Evolutionary conservation across 192 early-diverging fungal genomes (phyloP).

Genomic region (Ambispora gerdemannii): DNA sequence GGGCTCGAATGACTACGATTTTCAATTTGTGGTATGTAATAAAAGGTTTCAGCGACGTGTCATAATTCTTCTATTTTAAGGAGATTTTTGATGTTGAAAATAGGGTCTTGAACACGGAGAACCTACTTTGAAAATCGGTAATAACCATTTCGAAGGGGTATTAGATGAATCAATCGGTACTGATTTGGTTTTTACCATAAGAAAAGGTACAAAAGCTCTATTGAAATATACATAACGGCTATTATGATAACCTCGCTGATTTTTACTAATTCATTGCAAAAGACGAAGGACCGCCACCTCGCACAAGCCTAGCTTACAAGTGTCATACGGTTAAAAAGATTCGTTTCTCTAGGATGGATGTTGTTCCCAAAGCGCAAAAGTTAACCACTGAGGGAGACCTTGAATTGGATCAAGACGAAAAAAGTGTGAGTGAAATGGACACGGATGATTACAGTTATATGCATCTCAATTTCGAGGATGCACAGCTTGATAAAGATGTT

Average conservation of each 20-base stretch:
- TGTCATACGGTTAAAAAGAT: not conserved
- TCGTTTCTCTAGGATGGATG: not conserved
- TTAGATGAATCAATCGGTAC: not conserved
- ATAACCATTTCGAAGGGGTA: not conserved
- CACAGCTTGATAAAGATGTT: too few species aligned
- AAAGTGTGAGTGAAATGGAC: too few species aligned
- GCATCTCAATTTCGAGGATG: too few species aligned
- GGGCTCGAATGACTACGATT: not conserved
- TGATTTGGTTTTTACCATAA: not conserved
- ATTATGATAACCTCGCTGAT: too few species aligned
- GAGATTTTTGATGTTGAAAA: not conserved
- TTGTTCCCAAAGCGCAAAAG: not conserved
- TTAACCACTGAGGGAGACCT: too few species aligned
- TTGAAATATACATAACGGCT: too few species aligned
- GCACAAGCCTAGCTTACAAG: not conserved
- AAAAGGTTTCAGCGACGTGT: too few species aligned
- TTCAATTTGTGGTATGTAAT: not conserved
- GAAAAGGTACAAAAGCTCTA: not conserved
- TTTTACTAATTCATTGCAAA: too few species aligned
- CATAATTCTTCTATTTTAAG: too few species aligned
- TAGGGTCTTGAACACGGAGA: not conserved
- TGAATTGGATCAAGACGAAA: too few species aligned
- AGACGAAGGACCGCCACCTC: not conserved
- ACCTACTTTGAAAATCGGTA: not conserved
- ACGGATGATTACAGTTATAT: too few species aligned